Evolutionary conservation across 805 yeast genomes (phyloP), one percentile per base, ranked within the genome.

Genomic region (Metschnikowia dekortorum): DNA sequence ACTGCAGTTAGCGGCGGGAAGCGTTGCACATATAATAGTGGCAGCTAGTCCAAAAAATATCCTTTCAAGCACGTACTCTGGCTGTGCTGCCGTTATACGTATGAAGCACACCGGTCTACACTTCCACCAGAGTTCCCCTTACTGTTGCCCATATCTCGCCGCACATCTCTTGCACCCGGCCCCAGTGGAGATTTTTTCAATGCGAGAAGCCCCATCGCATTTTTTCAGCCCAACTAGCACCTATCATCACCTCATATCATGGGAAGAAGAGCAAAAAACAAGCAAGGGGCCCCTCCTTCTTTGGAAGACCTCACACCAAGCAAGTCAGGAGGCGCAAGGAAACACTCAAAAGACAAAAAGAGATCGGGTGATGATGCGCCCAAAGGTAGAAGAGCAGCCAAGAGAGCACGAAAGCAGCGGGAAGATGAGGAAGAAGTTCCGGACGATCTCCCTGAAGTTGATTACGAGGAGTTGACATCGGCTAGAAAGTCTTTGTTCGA

Each of bases 251-350:
- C 35, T 30, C 29, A 40, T 30, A 52, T 51, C 39, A 89, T 91
- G 96, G 98, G 98, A 68, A 86, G 96, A 81, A 85, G 88, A 75
- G 88, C 89, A 52, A 89, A 86, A 70, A 86, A 89, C 62, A 92
- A 89, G 77, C 98, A 92, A 73, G 94, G 89, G 42, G 87, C 80
- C 52, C 98, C 98, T 59, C 97, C 97, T 34, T 66, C 90, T 6
- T 74, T 84, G 54, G 98, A 92, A 41, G 96, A 92, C 62, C 84
- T 91, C 67, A 59, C 58, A 30, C 70, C 67, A 57, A 62, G 57
- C 32, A 76, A 78, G 53, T 36, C 34, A 28, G 41, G 30, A 33
- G 16, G 32, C 4, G 14, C 37, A 16, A 80, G 71, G 61, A 75
- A 73, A 46, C 68, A 48, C n/a, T 8, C 28, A 55, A 56, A 55